Percentiles rank a stretch among this genome's conserved stretches.
These are phyloP conservation scores for Salvia sclarea DNA, from an alignment of 305 asterid genomes.

Conservation along the genomic window DNA sequence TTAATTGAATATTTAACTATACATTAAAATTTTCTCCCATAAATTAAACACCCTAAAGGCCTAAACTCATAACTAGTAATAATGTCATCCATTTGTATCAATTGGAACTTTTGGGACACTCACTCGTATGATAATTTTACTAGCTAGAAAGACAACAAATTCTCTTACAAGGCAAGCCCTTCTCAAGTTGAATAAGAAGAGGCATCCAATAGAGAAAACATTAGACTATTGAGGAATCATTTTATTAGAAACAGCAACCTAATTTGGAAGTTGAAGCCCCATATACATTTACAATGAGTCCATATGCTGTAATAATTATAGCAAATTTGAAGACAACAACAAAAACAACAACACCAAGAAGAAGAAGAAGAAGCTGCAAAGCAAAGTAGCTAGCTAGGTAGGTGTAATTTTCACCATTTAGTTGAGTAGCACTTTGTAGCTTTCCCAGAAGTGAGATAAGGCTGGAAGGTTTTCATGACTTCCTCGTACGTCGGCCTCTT, in stretches of 20 bases:
- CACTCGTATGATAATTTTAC: too few species aligned
- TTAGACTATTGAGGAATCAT: slow-evolving; percentile 33
- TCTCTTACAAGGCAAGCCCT: too few species aligned
- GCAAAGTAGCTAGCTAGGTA: not conserved
- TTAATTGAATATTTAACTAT: too few species aligned
- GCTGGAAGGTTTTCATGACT: slow-evolving; percentile 66
- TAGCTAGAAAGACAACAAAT: too few species aligned
- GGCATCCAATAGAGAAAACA: not conserved
- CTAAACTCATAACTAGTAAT: too few species aligned
- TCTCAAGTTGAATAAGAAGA: too few species aligned
- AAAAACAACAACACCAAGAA: not conserved
- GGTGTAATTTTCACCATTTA: slow-evolving; percentile 64
- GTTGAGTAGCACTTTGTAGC: slow-evolving; percentile 78
- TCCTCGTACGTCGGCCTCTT: slow-evolving; percentile 94
- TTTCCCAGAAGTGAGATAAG: slow-evolving; percentile 50
- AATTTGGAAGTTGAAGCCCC: slow-evolving; percentile 39
- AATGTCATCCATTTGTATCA: too few species aligned
- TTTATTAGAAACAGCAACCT: slow-evolving; percentile 44
- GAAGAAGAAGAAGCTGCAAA: slow-evolving; percentile 32
- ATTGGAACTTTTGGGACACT: not conserved
- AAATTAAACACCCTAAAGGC: not conserved
- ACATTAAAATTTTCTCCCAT: too few species aligned
- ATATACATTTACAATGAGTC: slow-evolving; percentile 58
- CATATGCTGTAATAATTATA: slow-evolving; percentile 27
- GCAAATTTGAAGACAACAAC: slow-evolving; percentile 17